These are phyloP conservation scores for Davidsoniella virescens DNA, from an alignment of 2,329 filamentous ascomycete genomes.

Conservation along the genomic window DNA sequence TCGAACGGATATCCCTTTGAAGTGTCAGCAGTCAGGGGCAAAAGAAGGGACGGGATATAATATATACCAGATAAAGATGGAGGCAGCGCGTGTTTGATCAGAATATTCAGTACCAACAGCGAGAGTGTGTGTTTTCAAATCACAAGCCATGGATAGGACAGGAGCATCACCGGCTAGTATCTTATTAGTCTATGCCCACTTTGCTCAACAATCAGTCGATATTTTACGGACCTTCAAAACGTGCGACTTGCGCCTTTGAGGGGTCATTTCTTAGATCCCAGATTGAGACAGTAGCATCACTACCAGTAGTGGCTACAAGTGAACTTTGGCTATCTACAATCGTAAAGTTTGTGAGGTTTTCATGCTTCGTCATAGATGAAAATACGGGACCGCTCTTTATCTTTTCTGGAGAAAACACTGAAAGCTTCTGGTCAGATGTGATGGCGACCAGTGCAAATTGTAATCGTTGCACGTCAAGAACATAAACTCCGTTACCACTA, in stretches of 20 bases:
- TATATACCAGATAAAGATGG: conserved; percentile 43
- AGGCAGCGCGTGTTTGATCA: conserved; percentile 43
- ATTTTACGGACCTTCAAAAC: conserved; percentile 25
- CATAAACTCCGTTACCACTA: conserved; percentile 10
- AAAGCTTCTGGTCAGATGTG: conserved; percentile 8
- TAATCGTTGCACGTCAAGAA: conserved; percentile 10
- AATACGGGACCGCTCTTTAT: conserved; percentile 33
- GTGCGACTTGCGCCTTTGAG: conserved; percentile 24
- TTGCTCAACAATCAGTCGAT: not conserved
- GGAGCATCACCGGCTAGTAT: conserved; percentile 20
- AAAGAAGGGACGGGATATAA: not conserved
- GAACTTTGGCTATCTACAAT: conserved; percentile 35
- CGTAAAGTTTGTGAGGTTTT: conserved; percentile 47
- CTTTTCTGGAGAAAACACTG: conserved; percentile 9
- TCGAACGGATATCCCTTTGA: conserved; percentile 40
- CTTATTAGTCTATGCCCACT: not conserved
- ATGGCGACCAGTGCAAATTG: conserved; percentile 4
- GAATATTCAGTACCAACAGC: conserved; percentile 60
- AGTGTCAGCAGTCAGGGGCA: not conserved
- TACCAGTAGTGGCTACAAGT: conserved; percentile 51
- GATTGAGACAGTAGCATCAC: conserved; percentile 49
- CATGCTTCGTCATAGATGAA: conserved; percentile 29
- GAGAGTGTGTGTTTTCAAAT: conserved; percentile 38
- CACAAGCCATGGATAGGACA: conserved; percentile 51
- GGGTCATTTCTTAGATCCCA: conserved; percentile 45